Conservation (phyloP, 2,329 filamentous ascomycete species). For the Metarhizium humberi region DNA sequence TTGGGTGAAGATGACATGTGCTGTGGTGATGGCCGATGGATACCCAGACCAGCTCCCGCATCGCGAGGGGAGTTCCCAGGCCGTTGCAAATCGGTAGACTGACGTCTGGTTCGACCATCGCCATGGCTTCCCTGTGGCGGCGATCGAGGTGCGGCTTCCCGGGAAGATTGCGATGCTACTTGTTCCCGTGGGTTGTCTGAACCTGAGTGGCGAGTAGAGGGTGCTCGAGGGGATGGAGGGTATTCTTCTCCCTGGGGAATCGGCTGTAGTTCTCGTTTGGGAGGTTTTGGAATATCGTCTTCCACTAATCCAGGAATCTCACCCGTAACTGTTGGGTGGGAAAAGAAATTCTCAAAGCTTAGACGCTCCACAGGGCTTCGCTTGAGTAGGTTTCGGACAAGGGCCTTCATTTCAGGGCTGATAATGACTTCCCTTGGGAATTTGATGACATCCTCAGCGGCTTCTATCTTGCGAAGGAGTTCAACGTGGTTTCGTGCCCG, state of each 20-base stretch:
- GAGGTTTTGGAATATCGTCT: conserved; percentile 54
- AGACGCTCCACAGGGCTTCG: conserved; percentile 77
- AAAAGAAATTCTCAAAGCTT: conserved; percentile 80
- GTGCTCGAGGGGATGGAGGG: conserved; percentile 15
- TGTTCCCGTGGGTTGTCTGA: conserved; percentile 24
- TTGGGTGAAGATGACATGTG: conserved; percentile 40
- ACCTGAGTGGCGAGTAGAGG: conserved; percentile 27
- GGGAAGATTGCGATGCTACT: conserved; percentile 28
- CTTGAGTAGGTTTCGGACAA: conserved; percentile 76
- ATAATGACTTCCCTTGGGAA: conserved; percentile 67
- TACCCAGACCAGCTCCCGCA: conserved; percentile 39
- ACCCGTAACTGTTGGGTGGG: conserved; percentile 59
- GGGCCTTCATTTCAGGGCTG: conserved; percentile 66
- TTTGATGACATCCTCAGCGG: conserved; percentile 73
- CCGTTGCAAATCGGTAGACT: conserved; percentile 19
- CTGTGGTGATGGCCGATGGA: conserved; percentile 36
- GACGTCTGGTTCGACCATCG: conserved; percentile 24
- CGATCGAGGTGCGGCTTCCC: conserved; percentile 30
- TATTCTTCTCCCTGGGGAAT: conserved; percentile 21
- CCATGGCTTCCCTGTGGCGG: conserved; percentile 35
- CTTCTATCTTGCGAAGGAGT: conserved; percentile 83
- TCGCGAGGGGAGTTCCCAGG: conserved; percentile 36
- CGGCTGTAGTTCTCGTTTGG: conserved; percentile 24
- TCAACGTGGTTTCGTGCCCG: conserved; percentile 91
- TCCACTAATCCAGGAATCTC: conserved; percentile 74